Conservation (phyloP, 2,329 filamentous ascomycete species). For the Alternaria solani region DNA sequence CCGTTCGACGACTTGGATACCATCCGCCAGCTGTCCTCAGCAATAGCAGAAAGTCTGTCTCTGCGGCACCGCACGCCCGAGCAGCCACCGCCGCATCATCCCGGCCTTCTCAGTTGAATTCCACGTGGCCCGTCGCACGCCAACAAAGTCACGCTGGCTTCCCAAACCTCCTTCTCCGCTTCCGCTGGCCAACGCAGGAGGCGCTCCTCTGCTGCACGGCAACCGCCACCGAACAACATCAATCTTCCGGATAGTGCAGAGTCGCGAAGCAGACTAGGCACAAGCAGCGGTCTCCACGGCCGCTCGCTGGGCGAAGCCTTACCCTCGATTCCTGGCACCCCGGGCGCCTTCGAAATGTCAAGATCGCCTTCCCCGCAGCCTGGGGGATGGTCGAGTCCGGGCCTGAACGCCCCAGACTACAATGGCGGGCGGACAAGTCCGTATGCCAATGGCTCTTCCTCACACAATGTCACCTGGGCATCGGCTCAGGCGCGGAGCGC, state of each 20-base stretch:
- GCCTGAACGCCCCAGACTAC: slow-evolving; percentile 70
- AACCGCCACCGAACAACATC: slow-evolving; percentile 42
- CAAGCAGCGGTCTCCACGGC: slow-evolving; percentile 45
- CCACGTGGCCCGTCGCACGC: slow-evolving; percentile 33
- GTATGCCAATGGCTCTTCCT: slow-evolving; percentile 57
- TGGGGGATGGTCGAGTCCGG: slow-evolving; percentile 89
- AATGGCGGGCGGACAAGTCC: slow-evolving; percentile 75
- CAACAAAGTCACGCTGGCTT: slow-evolving; percentile 50
- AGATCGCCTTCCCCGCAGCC: slow-evolving; percentile 86
- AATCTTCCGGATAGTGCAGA: slow-evolving; percentile 39
- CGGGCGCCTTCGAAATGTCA: slow-evolving; percentile 68
- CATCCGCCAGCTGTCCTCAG: slow-evolving; percentile 40
- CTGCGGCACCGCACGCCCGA: slow-evolving; percentile 26
- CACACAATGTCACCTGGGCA: slow-evolving; percentile 76
- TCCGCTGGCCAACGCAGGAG: slow-evolving; percentile 51
- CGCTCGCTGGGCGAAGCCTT: slow-evolving; percentile 45
- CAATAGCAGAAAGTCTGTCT: slow-evolving; percentile 26
- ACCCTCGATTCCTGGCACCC: slow-evolving; percentile 50
- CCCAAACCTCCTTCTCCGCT: slow-evolving; percentile 48
- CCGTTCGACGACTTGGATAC: slow-evolving; percentile 25
- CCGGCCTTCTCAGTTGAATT: slow-evolving; percentile 28
- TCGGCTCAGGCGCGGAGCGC: slow-evolving; percentile 80
- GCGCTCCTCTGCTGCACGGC: slow-evolving; percentile 51
- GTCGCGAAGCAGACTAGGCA: slow-evolving; percentile 38
- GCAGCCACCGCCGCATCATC: neutral